Evolutionary conservation across 805 yeast species (phyloP).

Genomic region (Clavispora carvajalis): DNA sequence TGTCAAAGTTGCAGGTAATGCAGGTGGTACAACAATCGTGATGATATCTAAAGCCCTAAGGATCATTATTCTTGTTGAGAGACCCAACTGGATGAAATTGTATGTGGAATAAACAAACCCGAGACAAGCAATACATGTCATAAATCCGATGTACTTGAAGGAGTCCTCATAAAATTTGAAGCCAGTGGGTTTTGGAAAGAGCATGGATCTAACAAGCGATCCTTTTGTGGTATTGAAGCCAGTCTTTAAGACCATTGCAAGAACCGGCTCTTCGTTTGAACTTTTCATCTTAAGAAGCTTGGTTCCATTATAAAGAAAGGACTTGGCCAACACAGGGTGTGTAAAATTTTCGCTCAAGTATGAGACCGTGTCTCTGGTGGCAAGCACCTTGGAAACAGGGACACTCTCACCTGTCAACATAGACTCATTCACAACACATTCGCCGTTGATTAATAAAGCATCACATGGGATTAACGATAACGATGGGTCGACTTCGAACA

Average conservation of each 20-base stretch:
- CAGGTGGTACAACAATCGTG: constrained; percentile 98
- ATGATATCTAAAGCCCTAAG: constrained; percentile 89
- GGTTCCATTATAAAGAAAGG: constrained; percentile 84
- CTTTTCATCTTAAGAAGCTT: constrained; percentile 78
- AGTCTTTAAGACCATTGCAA: constrained; percentile 82
- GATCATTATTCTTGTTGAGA: constrained; percentile 64
- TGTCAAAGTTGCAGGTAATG: constrained; percentile 93
- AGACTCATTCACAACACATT: constrained; percentile 93
- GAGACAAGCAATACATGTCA: constrained; percentile 76
- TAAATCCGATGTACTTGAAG: constrained; percentile 91
- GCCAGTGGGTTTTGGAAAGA: constrained; percentile 91
- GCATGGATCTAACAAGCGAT: constrained; percentile 87
- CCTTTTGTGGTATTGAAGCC: constrained; percentile 97
- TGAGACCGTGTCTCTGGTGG: constrained; percentile 56
- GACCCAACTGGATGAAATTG: constrained; percentile 73
- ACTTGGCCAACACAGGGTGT: constrained; percentile 61
- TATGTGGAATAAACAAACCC: constrained; percentile 84
- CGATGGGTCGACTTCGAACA: constrained; percentile 87
- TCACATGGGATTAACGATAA: constrained; percentile 79
- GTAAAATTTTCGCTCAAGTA: constrained; percentile 56
- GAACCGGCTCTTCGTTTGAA: constrained; percentile 67
- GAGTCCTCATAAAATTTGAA: constrained; percentile 93
- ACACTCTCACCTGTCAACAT: constrained; percentile 98
- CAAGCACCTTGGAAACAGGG: constrained; percentile 80
- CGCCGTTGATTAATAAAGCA: constrained; percentile 81